Evolutionary conservation across 1,139 yeast species (phyloP), one percentile per base, ranked within the genome.

Genomic region (Pichia terricola): DNA sequence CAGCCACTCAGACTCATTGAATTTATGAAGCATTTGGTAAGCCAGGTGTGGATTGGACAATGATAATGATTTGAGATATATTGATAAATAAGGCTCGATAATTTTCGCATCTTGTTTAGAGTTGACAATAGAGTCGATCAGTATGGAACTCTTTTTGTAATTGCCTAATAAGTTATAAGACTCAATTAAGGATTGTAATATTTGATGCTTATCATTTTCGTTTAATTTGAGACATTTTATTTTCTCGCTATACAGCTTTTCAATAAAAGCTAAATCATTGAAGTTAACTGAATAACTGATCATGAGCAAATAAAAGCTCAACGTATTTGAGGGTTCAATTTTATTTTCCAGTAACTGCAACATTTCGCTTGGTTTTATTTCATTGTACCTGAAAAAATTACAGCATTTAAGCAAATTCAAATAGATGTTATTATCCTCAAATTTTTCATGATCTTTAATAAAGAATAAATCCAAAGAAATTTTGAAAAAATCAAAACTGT

Each of bases 401-500:
- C 59, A 44, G 35, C 63, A 56, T 26, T 45, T 42, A 4, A 61
- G 27, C 16, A 61, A 35, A 27, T 54, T 42, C 6, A 47, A 33
- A 39, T 59, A 59, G 7, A 51, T 44, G 2, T 42, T 26, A 10
- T 49, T 44, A 38, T 51, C 47, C 22, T 42, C 26, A 39, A 53
- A 68, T 7, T 8, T 22, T 41, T 69, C 57, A 41, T 57, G 58
- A 36, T 67, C 61, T 22, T 37, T 37, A 22, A 83, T 74, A 32
- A 78, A 59, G 49, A 79, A 72, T 48, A 82, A 68, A 52, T 80
- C 85, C 44, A 76, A 59, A 0, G 83, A 82, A 46, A 82, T 74
- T 57, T 77, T 75, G 50, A 74, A 72, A 58, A 79, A 81, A 56
- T 81, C 87, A 34, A 55, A 51, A 45, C 79, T 79, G 46, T 73